These are phyloP conservation scores for Penicillium lagena DNA, from an alignment of 495 filamentous ascomycete genomes.

Conservation along the genomic window DNA sequence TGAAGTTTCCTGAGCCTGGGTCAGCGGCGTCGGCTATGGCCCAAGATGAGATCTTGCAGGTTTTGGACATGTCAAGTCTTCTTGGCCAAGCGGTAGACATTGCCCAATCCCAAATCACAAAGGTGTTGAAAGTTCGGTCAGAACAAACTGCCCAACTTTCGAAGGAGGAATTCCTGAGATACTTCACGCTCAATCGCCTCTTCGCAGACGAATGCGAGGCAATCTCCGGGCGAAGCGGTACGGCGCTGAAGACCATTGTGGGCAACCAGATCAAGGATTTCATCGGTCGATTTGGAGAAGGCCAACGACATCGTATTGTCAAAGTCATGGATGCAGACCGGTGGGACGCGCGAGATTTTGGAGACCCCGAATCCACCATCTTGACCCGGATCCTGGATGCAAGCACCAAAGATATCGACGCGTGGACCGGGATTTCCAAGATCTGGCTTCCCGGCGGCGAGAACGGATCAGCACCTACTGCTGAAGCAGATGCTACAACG, in stretches of 20 bases:
- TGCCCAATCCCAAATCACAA: slow-evolving; percentile 86
- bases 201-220: slow-evolving; percentile 98
- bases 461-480: slow-evolving; percentile 14
- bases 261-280: slow-evolving; percentile 91
- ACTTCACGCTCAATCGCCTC: slow-evolving; percentile 87
- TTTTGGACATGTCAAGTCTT: slow-evolving; percentile 89
- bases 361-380: slow-evolving; percentile 54
- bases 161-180: slow-evolving; percentile 75
- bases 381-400: slow-evolving; percentile 65
- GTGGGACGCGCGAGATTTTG: slow-evolving; percentile 87
- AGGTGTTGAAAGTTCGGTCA: slow-evolving; percentile 83
- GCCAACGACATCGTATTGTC: slow-evolving; percentile 71
- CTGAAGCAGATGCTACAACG: slow-evolving; percentile 20
- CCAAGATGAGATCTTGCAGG: slow-evolving; percentile 78
- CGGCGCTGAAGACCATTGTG: slow-evolving; percentile 77
- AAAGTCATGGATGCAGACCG: slow-evolving; percentile 82
- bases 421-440: slow-evolving; percentile 64
- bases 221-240: slow-evolving; percentile 82
- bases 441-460: slow-evolving; percentile 56
- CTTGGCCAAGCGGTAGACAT: slow-evolving; percentile 90
- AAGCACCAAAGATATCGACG: slow-evolving; percentile 71
- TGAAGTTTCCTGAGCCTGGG: slow-evolving; percentile 6
- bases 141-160: slow-evolving; percentile 73
- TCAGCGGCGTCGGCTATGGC: slow-evolving; percentile 25
- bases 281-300: slow-evolving; percentile 66